phyloP scores from a whole-genome alignment of 2,329 filamentous ascomycete species.

The Xylariaceae sp. region DNA sequence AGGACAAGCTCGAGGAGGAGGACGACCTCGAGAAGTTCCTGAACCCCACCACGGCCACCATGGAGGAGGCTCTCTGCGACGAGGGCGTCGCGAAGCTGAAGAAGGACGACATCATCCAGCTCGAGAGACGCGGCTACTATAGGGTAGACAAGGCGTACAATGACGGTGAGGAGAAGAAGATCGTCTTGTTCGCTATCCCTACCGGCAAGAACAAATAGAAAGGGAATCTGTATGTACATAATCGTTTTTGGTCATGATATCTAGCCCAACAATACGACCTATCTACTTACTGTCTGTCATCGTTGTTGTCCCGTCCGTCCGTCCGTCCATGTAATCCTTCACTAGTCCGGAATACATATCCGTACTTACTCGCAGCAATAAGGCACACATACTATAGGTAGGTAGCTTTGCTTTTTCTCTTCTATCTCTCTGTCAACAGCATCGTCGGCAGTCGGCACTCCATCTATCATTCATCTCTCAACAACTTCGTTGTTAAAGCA shows the following conservation, averaged over 20 bases:
- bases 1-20: slow-evolving; percentile 87
- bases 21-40: slow-evolving; percentile 81
- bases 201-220: slow-evolving; percentile 49
- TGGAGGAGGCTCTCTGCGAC: slow-evolving; percentile 72
- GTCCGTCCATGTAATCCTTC: too few relatives aligned
- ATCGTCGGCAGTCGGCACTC: too few relatives aligned
- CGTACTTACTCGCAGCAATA: too few relatives aligned
- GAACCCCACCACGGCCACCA: slow-evolving; percentile 68
- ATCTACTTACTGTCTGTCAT: background rate
- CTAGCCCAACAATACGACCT: background rate
- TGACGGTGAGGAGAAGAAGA: slow-evolving; percentile 48
- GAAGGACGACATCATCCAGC: slow-evolving; percentile 87
- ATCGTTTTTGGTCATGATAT: background rate
- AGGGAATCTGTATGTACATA: background rate
- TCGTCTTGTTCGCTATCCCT: slow-evolving; percentile 54
- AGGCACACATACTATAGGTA: too few relatives aligned
- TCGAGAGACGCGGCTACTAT: slow-evolving; percentile 90
- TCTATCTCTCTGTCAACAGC: too few relatives aligned
- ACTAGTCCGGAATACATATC: background rate
- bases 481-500: too few relatives aligned
- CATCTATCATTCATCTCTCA: too few relatives aligned
- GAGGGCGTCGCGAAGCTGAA: slow-evolving; percentile 73
- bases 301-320: background rate
- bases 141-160: slow-evolving; percentile 66
- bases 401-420: too few relatives aligned